Base-by-base conservation (phyloP, 202 grass and related monocot genomes). In the Elaeis oleifera region DNA sequence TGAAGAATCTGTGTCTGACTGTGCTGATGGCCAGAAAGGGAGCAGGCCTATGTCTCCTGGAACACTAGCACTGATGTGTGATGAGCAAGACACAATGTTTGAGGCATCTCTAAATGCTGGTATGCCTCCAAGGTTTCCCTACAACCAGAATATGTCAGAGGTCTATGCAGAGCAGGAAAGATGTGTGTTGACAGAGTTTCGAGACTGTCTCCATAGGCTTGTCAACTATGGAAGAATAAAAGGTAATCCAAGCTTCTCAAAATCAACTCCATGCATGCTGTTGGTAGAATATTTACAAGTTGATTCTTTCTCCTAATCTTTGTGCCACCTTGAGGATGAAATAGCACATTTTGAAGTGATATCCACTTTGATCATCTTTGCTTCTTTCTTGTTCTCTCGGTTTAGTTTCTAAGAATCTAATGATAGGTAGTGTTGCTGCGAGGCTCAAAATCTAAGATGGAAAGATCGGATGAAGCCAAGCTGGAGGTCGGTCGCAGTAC, bases 1-100 rank as follows among this genome's bases (percentile, higher is more conserved):
- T 76, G 94, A 92, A 77, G 80, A 80, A 66, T 84, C 74, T 63
- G 76, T 65, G 28, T 67, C 72, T 60, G 83, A 86, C 61, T 53
- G 16, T 18, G 24, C 24, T 44, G 84, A 89, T 79, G 85, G 67
- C 19, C 80, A 89, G 48, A 89, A 84, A 58, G 76, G 56, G 39
- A 50, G 67, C 69, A 84, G 82, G 73, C 85, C 94, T 61, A 78
- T 89, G 85, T 99, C 94, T 80, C 94, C 94, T 70, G 79, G 80
- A 70, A 97, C 94, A 56, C 58, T 92, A 69, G 84, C 85, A 36
- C 65, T 97, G 57, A 80, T 92, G 88, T 97, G 92, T 66, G 74
- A 97, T 31, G 94, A 97, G 68, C 69, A 79, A 79, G 82, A 89
- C 49, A 65, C 84, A 49, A 75, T 86, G 58, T 89, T 92, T 69